Base-by-base conservation (phyloP, 257 asterid species). In the Eucommia ulmoides region DNA sequence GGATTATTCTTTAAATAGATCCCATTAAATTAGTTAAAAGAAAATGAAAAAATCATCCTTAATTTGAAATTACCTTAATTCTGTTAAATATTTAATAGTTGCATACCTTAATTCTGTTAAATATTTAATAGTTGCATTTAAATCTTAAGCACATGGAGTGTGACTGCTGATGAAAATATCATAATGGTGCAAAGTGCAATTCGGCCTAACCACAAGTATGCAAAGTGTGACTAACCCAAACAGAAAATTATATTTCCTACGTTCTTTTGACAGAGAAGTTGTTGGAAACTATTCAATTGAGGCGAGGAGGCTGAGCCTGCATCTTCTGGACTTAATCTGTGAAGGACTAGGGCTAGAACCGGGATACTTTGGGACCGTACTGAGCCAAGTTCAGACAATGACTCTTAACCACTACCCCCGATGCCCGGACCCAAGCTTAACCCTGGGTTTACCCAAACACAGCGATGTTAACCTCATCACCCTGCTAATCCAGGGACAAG, bases 381-480 rank as follows among this genome's bases (percentile, higher is more conserved):
- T 33, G 6, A 3, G 33, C 45, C 54, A 58, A 23, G 24, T 33
- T 24, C 44, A 59, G 22, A 19, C 42, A 9, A 51, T 20, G n/a
- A 19, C 24, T 17, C 19, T 41, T 9, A 53, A 59, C 33, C 46
- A 50, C n/a, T 59, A 59, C 3, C 64, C 64, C 5, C 44, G 8
- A 24, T 59, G 64, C 0, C 56, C 63, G 0, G 44, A 58, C 22
- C 63, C 64, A 15, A 41, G 52, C 18, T 49, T 33, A 33, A 50
- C 56, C 26, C 33, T 58, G 0, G 55, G 63, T 8, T 16, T 41
- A 23, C 35, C 20, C 14, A 26, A 49, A 23, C 63, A 58, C 24
- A 45, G 44, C 23, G 63, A 58, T 58, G 49, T 42, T 33, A 26
- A 26, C 26, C 55, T 49, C n/a, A 38, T 58, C 25, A 35, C 52